Conservation (phyloP, 2,329 filamentous ascomycete species). For the Sporothrix pseudoabietina region DNA sequence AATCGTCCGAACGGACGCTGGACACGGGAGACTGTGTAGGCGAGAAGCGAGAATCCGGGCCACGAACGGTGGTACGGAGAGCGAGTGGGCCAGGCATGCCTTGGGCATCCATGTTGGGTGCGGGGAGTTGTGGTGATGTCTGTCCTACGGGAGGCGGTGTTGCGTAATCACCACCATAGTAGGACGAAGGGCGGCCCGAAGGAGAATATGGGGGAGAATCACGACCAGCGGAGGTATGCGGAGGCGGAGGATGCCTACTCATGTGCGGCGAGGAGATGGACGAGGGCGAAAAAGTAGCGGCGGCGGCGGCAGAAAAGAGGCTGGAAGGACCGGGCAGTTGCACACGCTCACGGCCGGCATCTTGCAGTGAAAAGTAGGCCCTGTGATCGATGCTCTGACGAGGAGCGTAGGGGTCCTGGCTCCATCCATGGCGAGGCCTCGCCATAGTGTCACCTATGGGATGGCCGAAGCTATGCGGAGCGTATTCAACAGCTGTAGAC, state of each 20-base stretch:
- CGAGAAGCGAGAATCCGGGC: slow-evolving; percentile 38
- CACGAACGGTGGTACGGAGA: slow-evolving; percentile 16
- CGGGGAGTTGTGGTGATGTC: slow-evolving; percentile 39
- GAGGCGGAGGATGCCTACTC: slow-evolving; percentile 13
- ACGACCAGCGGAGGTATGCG: slow-evolving; percentile 2
- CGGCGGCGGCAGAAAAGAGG: slow-evolving; percentile 33
- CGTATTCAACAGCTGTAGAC: slow-evolving; percentile 41
- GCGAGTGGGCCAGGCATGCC: slow-evolving; percentile 13
- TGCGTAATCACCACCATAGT: slow-evolving; percentile 40
- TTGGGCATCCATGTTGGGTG: slow-evolving; percentile 36
- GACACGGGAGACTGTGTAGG: slow-evolving; percentile 38
- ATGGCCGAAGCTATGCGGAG: slow-evolving; percentile 40
- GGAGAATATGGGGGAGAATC: slow-evolving; percentile 18
- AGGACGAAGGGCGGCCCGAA: slow-evolving; percentile 31
- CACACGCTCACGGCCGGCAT: slow-evolving; percentile 27
- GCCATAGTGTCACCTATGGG: slow-evolving; percentile 44
- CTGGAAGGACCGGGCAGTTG: slow-evolving; percentile 28
- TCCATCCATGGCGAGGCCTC: slow-evolving; percentile 42
- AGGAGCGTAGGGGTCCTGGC: slow-evolving; percentile 40
- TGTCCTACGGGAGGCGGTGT: slow-evolving; percentile 41
- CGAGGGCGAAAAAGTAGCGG: slow-evolving; percentile 20
- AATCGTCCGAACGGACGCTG: slow-evolving; percentile 39
- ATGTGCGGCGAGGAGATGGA: slow-evolving; percentile 22
- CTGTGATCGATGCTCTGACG: slow-evolving; percentile 33
- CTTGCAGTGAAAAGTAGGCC: slow-evolving; percentile 38